Evolutionary conservation across 2,329 filamentous ascomycete species (phyloP).

Genomic region (Zasmidium angulare): DNA sequence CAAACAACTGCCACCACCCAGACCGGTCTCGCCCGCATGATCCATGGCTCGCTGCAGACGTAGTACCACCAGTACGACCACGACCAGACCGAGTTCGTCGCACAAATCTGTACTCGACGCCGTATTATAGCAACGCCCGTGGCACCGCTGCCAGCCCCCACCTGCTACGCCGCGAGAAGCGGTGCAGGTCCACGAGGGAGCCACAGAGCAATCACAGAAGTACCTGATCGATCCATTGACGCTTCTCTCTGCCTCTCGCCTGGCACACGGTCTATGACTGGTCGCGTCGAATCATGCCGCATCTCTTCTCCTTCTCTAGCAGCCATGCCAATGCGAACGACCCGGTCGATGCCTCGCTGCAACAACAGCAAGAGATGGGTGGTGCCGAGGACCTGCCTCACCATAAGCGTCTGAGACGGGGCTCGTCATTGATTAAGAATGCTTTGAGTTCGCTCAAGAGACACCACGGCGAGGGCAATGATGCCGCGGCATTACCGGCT

Average conservation of each 20-base stretch:
- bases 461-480: slow-evolving; percentile 25
- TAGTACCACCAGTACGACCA: background rate
- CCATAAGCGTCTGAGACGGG: slow-evolving; percentile 19
- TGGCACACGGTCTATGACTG: background rate
- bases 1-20: background rate
- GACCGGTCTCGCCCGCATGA: slow-evolving; percentile 3
- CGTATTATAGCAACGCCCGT: background rate
- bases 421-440: slow-evolving; percentile 21
- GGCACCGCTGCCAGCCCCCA: background rate
- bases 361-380: slow-evolving; percentile 24
- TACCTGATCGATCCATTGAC: background rate
- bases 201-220: background rate
- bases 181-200: background rate
- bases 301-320: slow-evolving; percentile 33
- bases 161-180: background rate
- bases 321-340: slow-evolving; percentile 18
- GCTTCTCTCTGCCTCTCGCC: no score
- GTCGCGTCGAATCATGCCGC: slow-evolving; percentile 26
- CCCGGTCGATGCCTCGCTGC: background rate
- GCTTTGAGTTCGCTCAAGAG: slow-evolving; percentile 25
- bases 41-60: background rate
- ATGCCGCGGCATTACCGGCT: slow-evolving; percentile 15
- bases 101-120: background rate
- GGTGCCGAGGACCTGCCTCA: slow-evolving; percentile 20
- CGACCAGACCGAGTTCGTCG: background rate